Conservation (phyloP, 345 rosid genomes). For the Excoecaria agallocha region DNA sequence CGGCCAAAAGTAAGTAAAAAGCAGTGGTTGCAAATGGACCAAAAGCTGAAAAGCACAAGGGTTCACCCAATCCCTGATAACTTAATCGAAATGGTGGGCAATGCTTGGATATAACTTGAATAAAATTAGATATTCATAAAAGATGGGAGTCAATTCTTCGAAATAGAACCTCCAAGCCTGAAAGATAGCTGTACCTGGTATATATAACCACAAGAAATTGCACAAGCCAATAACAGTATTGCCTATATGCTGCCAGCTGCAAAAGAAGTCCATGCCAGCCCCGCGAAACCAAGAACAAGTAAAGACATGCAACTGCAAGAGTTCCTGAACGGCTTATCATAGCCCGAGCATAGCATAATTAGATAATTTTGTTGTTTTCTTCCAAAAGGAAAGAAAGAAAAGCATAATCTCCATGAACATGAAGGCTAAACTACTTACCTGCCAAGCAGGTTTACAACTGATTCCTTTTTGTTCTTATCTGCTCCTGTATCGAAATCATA, state of each 20-base stretch:
- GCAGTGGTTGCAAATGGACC: slow-evolving; percentile 93
- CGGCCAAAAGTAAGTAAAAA: slow-evolving; percentile 64
- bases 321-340: slow-evolving; percentile 65
- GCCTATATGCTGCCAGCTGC: slow-evolving; percentile 51
- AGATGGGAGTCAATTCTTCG: background rate
- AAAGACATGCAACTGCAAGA: slow-evolving; percentile 51
- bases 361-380: background rate
- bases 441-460: slow-evolving; percentile 74
- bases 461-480: slow-evolving; percentile 86
- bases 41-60: slow-evolving; percentile 85
- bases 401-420: background rate
- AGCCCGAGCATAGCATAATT: slow-evolving; percentile 14
- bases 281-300: slow-evolving; percentile 53
- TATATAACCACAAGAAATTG: no score
- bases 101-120: slow-evolving; percentile 27
- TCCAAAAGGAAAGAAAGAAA: slow-evolving; percentile 7
- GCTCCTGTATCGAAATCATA: slow-evolving; percentile 96
- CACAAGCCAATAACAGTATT: slow-evolving; percentile 54
- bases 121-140: background rate
- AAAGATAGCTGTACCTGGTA: slow-evolving; percentile 51
- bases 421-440: slow-evolving; percentile 49
- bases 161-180: slow-evolving; percentile 73
- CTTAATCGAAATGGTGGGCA: slow-evolving; percentile 93
- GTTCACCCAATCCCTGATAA: slow-evolving; percentile 93
- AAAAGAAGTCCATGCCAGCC: slow-evolving; percentile 60